A percentile compares a stretch with the other conserved stretches of the same genome.
These are phyloP conservation scores for Heteromeles arbutifolia DNA, from an alignment of 306 rosid species.

Conservation along the genomic window DNA sequence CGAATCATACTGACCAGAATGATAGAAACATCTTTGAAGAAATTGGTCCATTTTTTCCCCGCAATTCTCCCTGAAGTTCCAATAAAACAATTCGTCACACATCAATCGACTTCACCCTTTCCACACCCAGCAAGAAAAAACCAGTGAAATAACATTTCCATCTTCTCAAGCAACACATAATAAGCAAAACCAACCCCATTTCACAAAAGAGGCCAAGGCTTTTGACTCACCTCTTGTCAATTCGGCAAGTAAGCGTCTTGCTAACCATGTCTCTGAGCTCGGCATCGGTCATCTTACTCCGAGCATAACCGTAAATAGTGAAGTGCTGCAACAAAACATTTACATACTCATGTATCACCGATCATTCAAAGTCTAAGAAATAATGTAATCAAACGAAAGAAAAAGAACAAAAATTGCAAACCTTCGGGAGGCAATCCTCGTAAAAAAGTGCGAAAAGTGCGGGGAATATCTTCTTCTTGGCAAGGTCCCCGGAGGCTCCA, in stretches of 20 bases:
- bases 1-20: conserved; percentile 91
- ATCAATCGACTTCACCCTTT: conserved; percentile 1
- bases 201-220: neutral
- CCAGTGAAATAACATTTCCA: neutral
- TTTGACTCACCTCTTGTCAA: conserved; percentile 60
- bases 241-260: conserved; percentile 89
- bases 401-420: conserved; percentile 9
- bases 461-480: conserved; percentile 91
- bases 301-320: conserved; percentile 72
- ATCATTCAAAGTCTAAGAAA: conserved; percentile 10
- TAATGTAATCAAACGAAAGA: neutral
- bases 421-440: conserved; percentile 86
- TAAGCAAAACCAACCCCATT: neutral
- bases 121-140: neutral
- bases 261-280: conserved; percentile 84
- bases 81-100: conserved; percentile 13
- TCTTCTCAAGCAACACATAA: neutral
- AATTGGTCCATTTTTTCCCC: conserved; percentile 75
- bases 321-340: conserved; percentile 48
- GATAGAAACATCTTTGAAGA: conserved; percentile 84
- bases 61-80: conserved; percentile 70
- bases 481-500: conserved; percentile 96
- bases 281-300: conserved; percentile 89
- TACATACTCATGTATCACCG: neutral
- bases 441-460: conserved; percentile 90